Evolutionary conservation across 2,329 filamentous ascomycete genomes (phyloP).

Genomic region (Pseudocercospora cruenta): DNA sequence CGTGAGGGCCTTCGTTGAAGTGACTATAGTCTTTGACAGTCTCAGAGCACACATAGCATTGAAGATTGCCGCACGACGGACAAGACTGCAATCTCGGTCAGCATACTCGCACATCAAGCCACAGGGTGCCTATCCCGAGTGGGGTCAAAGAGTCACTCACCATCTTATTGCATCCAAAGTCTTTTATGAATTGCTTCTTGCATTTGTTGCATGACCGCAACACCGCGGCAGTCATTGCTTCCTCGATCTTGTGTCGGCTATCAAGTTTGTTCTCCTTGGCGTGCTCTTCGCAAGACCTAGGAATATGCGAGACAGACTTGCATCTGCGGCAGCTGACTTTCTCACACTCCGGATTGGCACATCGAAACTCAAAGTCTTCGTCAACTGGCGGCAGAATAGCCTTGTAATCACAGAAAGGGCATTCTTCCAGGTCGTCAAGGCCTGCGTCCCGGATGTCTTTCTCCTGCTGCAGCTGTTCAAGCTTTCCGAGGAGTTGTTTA

Average conservation of each 20-base stretch:
- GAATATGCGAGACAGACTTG: constrained; percentile 69
- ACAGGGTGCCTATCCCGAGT: not conserved
- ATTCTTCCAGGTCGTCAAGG: constrained; percentile 72
- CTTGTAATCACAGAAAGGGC: constrained; percentile 82
- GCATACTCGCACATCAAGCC: not conserved
- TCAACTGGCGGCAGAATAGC: constrained; percentile 71
- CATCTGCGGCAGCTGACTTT: constrained; percentile 62
- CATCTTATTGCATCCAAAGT: constrained; percentile 83
- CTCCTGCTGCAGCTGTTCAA: constrained; percentile 74
- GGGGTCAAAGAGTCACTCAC: constrained; percentile 12
- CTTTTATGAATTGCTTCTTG: constrained; percentile 77
- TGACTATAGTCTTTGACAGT: constrained; percentile 67
- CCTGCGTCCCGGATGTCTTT: constrained; percentile 69
- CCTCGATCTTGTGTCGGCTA: constrained; percentile 71
- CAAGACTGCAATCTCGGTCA: constrained; percentile 53
- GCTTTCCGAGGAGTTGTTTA: constrained; percentile 59
- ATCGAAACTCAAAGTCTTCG: constrained; percentile 73
- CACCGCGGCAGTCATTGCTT: constrained; percentile 80
- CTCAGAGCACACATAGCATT: constrained; percentile 73
- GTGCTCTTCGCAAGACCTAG: constrained; percentile 69
- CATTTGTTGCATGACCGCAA: constrained; percentile 76
- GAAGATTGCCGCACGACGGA: constrained; percentile 57
- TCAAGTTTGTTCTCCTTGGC: constrained; percentile 63
- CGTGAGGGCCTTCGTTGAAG: constrained; percentile 59
- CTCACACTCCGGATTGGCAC: constrained; percentile 67